These are phyloP conservation scores for Suillus luteus DNA, from an alignment of 768 basidiomycete species.

Conservation along the genomic window DNA sequence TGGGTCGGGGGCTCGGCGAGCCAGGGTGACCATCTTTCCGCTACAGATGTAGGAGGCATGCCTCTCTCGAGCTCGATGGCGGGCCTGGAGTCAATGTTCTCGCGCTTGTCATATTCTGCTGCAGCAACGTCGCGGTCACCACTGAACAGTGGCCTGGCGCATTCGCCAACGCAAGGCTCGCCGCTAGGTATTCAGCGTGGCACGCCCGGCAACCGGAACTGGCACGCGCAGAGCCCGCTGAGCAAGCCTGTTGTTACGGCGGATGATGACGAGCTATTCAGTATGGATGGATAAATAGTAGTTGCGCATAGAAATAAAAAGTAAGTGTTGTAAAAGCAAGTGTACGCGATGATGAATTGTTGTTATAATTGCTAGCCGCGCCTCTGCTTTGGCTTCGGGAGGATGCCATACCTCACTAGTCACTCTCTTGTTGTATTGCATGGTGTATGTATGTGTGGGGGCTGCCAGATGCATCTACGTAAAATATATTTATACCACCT, in stretches of 20 bases:
- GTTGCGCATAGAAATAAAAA: conserved; percentile 1
- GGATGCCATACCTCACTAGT: conserved; percentile 9
- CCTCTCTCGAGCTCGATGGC: conserved; percentile 26
- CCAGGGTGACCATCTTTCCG: conserved; percentile 22
- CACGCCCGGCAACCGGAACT: conserved; percentile 31
- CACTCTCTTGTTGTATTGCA: conserved; percentile 8
- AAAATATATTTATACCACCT: conserved; percentile 11
- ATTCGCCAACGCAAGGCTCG: conserved; percentile 20
- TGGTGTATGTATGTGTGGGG: conserved; percentile 10
- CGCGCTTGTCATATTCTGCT: conserved; percentile 58
- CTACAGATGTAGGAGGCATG: conserved; percentile 21
- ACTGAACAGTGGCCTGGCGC: conserved; percentile 10
- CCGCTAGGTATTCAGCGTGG: conserved; percentile 30
- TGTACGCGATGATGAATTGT: conserved; percentile 2
- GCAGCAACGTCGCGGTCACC: conserved; percentile 32
- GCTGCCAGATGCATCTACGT: conserved; percentile 6
- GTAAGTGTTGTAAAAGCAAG: conserved; percentile 9
- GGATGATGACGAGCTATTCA: conserved; percentile 68
- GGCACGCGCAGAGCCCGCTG: conserved; percentile 54
- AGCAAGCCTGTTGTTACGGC: conserved; percentile 60
- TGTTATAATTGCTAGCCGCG: conserved; percentile 8
- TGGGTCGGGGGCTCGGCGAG: conserved; percentile 29
- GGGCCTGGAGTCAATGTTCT: conserved; percentile 54
- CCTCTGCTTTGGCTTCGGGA: conserved; percentile 4
- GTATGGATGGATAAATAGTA: conserved; percentile 54